Percentiles rank a stretch among this genome's conserved stretches.
phyloP scores from a whole-genome alignment of 768 basidiomycete genomes.

The Tylopilus vinaceipallidus region DNA sequence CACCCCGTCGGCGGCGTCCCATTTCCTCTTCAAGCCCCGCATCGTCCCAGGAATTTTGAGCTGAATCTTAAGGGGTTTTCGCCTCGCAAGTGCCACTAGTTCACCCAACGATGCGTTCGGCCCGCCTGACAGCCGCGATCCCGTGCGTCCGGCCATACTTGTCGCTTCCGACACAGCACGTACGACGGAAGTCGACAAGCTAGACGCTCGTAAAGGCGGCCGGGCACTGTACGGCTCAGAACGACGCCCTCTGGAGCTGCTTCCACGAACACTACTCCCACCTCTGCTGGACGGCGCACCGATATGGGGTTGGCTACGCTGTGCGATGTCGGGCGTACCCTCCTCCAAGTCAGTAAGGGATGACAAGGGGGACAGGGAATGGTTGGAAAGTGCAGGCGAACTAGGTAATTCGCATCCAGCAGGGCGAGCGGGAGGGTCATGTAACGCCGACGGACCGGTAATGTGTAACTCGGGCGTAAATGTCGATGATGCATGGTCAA shows the following conservation, averaged over 20 bases:
- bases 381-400: neutral
- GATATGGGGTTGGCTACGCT: too few species aligned
- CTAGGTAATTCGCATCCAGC: neutral
- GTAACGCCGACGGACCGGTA: slow-evolving; percentile 15
- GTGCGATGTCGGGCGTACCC: too few species aligned
- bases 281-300: neutral
- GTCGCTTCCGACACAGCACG: neutral
- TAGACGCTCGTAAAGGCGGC: too few species aligned
- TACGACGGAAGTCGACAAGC: too few species aligned
- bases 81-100: slow-evolving; percentile 14
- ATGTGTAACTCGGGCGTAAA: neutral
- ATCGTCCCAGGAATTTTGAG: slow-evolving; percentile 6
- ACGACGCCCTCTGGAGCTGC: neutral
- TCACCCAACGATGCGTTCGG: slow-evolving; percentile 20
- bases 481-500: neutral
- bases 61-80: slow-evolving; percentile 9
- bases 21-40: slow-evolving; percentile 17
- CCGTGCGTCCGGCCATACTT: neutral
- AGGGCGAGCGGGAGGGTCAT: neutral
- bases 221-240: neutral
- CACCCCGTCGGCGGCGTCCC: neutral
- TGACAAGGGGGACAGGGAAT: slow-evolving; percentile 16
- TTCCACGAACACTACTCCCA: neutral
- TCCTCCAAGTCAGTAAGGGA: slow-evolving; percentile 12
- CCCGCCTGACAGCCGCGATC: slow-evolving; percentile 13